A percentile compares a stretch with the other conserved stretches of the same genome.
Conservation (phyloP, 257 asterid genomes). For the Solanum chaucha region DNA sequence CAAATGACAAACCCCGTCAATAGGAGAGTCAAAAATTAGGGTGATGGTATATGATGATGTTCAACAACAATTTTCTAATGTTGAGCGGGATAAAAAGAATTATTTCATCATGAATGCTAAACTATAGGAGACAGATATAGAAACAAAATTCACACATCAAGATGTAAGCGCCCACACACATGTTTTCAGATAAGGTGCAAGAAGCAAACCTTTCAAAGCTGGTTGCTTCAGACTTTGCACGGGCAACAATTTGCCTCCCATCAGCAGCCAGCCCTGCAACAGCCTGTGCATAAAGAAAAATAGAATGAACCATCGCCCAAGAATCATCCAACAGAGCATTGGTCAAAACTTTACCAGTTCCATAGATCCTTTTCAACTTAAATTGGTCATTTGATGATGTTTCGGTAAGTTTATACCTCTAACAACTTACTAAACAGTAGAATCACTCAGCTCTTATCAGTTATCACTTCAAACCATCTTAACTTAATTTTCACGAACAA, state of each 20-base stretch:
- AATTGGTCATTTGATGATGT: background rate
- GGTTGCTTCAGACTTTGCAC: constrained; percentile 84
- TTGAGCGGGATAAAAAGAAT: background rate
- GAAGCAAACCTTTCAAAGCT: constrained; percentile 56
- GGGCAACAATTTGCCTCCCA: constrained; percentile 82
- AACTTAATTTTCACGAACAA: background rate
- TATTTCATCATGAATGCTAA: background rate
- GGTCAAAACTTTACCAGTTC: background rate
- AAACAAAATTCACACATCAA: background rate
- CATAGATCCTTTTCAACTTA: background rate
- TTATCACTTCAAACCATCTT: background rate
- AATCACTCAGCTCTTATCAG: background rate
- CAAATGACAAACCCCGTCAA: constrained; percentile 2
- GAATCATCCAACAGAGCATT: background rate
- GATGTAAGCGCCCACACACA: background rate
- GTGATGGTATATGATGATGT: background rate
- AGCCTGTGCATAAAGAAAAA: constrained; percentile 31
- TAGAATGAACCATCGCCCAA: background rate
- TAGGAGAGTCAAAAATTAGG: background rate
- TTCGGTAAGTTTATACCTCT: background rate
- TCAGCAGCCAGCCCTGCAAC: constrained; percentile 96
- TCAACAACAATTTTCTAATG: background rate
- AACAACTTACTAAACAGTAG: background rate
- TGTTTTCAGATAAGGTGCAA: background rate
- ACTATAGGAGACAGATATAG: background rate